Evolutionary conservation across 2,329 filamentous ascomycete genomes (phyloP), one percentile per base, ranked within the genome.

Genomic region (Aspergillus alliaceus): DNA sequence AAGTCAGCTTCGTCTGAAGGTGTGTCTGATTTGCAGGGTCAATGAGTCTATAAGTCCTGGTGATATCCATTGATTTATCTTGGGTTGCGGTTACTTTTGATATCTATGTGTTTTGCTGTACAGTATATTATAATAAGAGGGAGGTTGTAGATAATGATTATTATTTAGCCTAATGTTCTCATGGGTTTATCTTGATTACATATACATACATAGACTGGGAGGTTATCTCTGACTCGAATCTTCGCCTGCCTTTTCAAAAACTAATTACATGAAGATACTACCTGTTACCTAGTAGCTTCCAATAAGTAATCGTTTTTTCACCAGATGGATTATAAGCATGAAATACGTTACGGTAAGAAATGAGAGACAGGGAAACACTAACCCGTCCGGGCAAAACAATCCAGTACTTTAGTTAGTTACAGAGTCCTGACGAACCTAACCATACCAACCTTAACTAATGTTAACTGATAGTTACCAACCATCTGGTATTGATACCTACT

Each of bases 361-460:
- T 37, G 15, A 29, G 24, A 40, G 24, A 12, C 29, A 34, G 40
- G 57, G 61, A 65, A 65, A 54, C 29, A 42, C 59, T 66, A 66
- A 58, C 64, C 60, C 51, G 44, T 59, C 58, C 25, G 39, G 62
- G 64, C 46, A 64, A 66, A 62, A 58, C 18, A 56, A 60, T 64
- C 64, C 64, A 50, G 59, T 31, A 18, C 35, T n/a, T 24, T 29
- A 18, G 20, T 4, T 8, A 22, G 22, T 47, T 48, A 32, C n/a
- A n/a, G n/a, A n/a, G n/a, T n/a, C n/a, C n/a, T n/a, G n/a, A n/a
- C n/a, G n/a, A n/a, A n/a, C 51, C 34, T 22, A 27, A 27, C 32
- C 22, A 29, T 15, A 25, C 31, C 40, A 53, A 34, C 39, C 51
- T 32, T 22, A 35, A 53, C 6, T 18, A 22, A 29, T 25, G 22